Conservation (phyloP, 2,329 filamentous ascomycete species). For the Setomelanomma holmii region DNA sequence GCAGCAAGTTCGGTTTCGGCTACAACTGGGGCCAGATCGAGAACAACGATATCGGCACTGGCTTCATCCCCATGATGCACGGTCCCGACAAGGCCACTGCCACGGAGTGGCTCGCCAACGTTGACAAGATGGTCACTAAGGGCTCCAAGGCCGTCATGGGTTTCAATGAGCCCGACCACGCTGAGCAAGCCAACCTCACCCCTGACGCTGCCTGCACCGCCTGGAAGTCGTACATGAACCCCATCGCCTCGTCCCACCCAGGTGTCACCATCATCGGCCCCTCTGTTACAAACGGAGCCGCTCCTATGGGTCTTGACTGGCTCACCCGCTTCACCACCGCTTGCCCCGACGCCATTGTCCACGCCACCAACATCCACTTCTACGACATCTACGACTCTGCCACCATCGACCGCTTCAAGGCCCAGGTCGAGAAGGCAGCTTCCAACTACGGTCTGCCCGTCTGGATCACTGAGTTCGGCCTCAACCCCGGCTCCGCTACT, state of each 20-base stretch:
- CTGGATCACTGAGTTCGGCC: slow-evolving; percentile 50
- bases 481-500: slow-evolving; percentile 37
- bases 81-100: slow-evolving; percentile 27
- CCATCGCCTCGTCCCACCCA: slow-evolving; percentile 33
- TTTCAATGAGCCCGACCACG: slow-evolving; percentile 50
- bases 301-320: slow-evolving; percentile 41
- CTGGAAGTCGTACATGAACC: slow-evolving; percentile 45
- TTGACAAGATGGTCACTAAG: slow-evolving; percentile 49
- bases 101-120: slow-evolving; percentile 41
- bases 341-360: slow-evolving; percentile 45
- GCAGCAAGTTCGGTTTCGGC: slow-evolving; percentile 62
- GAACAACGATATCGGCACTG: slow-evolving; percentile 53
- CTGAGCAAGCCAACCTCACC: slow-evolving; percentile 42
- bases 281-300: slow-evolving; percentile 39
- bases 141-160: slow-evolving; percentile 47
- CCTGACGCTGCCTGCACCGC: slow-evolving; percentile 39
- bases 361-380: slow-evolving; percentile 50
- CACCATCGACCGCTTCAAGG: slow-evolving; percentile 45
- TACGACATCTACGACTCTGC: slow-evolving; percentile 43
- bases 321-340: slow-evolving; percentile 37
- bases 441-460: slow-evolving; percentile 37
- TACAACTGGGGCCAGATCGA: slow-evolving; percentile 70
- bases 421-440: slow-evolving; percentile 48
- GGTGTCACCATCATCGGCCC: slow-evolving; percentile 43
- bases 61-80: slow-evolving; percentile 67